Base-by-base conservation (phyloP, 2,329 filamentous ascomycete genomes). In the Aspergillus puulaauensis region DNA sequence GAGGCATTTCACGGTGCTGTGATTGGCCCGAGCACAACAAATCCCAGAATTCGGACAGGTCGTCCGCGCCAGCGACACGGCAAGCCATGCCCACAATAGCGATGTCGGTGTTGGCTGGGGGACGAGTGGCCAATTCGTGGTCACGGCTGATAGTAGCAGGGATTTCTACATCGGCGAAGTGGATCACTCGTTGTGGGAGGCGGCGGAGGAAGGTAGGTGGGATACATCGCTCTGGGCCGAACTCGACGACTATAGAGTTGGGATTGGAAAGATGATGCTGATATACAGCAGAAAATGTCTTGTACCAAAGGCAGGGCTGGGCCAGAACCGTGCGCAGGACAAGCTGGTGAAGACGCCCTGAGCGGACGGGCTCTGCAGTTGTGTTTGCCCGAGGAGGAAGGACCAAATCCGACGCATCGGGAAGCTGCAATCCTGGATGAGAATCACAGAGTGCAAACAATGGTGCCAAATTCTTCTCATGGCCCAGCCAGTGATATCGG, bases 11-110 rank as follows among this genome's bases (percentile, higher is more conserved):
- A 0, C 27, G 24, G 39, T 69, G 66, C 39, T 66, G 61, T 0
- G 68, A 70, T 23, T 62, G 3, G 4, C 68, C 68, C 0, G 52
- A 41, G 11, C 61, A 63, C 4, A 70, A 54, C 9, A 77, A 52
- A 1, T 71, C 57, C 73, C 73, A 76, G 41, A 77, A 66, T 19
- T 70, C 70, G 6, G 66, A 62, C 4, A 61, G 31, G 33, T 62
- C 57, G 21, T 64, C 69, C 2, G 67, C 71, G 2, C 70, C 70
- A 1, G 73, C 65, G 11, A 74, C 66, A 1, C 68, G 60, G 24
- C 69, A 67, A 3, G 71, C 62, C 71, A 74, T 74, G 2, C 73
- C 72, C 7, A 75, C 60, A 14, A 75, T 61, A 2, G 73, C 73
- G 12, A 75, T 70, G 27, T 66, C 68, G 35, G 66, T 50, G 6